Evolutionary conservation across 2,329 filamentous ascomycete species (phyloP).

Genomic region (Massarina eburnea): DNA sequence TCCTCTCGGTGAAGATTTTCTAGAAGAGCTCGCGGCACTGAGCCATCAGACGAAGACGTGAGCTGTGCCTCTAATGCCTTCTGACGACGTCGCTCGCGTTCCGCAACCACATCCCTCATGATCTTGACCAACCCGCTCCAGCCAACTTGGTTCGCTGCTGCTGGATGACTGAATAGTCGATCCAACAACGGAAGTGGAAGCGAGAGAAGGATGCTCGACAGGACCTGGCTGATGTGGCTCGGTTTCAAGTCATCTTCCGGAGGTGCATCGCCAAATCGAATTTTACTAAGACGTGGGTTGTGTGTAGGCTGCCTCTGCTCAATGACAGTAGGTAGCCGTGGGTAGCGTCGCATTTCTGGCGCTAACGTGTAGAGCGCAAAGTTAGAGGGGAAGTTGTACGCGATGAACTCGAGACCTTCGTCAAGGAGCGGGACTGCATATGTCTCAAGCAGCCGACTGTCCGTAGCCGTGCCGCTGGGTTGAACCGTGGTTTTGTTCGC

Average conservation of each 20-base stretch:
- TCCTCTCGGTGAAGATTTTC: slow-evolving; percentile 37
- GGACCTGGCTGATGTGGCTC: slow-evolving; percentile 47
- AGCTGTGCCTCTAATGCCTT: slow-evolving; percentile 31
- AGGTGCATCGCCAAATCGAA: slow-evolving; percentile 71
- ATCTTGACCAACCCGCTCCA: slow-evolving; percentile 42
- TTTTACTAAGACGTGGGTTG: slow-evolving; percentile 61
- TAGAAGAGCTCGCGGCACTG: slow-evolving; percentile 19
- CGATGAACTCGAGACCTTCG: slow-evolving; percentile 60
- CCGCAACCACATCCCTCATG: slow-evolving; percentile 46
- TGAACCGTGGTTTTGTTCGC: slow-evolving; percentile 35
- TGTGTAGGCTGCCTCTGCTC: slow-evolving; percentile 41
- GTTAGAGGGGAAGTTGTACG: slow-evolving; percentile 60
- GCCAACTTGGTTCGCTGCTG: slow-evolving; percentile 52
- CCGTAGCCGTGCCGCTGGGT: slow-evolving; percentile 12
- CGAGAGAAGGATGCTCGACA: slow-evolving; percentile 70
- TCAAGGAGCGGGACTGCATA: slow-evolving; percentile 59
- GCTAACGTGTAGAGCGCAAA: slow-evolving; percentile 61
- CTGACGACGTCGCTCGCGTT: slow-evolving; percentile 46
- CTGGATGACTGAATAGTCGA: slow-evolving; percentile 63
- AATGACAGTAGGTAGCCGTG: slow-evolving; percentile 47
- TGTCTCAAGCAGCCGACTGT: slow-evolving; percentile 51
- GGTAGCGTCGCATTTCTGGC: slow-evolving; percentile 50
- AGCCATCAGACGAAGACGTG: slow-evolving; percentile 21
- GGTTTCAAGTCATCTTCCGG: slow-evolving; percentile 44
- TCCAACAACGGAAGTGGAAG: slow-evolving; percentile 69